phyloP scores from a whole-genome alignment of 1,284 basidiomycete species.

The Amylostereum areolatum region DNA sequence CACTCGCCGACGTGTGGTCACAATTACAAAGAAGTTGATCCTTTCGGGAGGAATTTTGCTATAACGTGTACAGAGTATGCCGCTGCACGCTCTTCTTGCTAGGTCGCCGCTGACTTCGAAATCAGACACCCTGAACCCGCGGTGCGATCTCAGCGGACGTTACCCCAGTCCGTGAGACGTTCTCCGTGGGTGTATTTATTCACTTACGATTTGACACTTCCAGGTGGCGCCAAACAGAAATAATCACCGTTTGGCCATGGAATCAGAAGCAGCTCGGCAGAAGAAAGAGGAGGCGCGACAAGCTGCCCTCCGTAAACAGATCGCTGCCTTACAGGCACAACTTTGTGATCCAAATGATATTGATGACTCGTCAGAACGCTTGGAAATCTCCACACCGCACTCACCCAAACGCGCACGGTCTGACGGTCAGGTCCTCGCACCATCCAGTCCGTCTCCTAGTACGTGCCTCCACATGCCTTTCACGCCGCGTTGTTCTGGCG shows the following conservation, averaged over 20 bases:
- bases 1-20: too few species aligned
- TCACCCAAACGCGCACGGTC: slow-evolving; percentile 48
- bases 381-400: slow-evolving; percentile 6
- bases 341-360: slow-evolving; percentile 26
- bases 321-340: slow-evolving; percentile 35
- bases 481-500: not conserved
- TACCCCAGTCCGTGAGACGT: too few species aligned
- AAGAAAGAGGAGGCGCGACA: slow-evolving; percentile 25
- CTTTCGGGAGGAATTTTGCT: too few species aligned
- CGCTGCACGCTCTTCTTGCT: too few species aligned
- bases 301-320: slow-evolving; percentile 34
- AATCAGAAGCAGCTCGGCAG: slow-evolving; percentile 25
- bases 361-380: slow-evolving; percentile 9
- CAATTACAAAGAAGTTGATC: too few species aligned
- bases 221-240: too few species aligned
- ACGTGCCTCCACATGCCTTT: slow-evolving; percentile 17
- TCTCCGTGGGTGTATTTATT: too few species aligned
- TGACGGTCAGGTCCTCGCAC: slow-evolving; percentile 43
- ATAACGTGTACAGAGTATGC: too few species aligned
- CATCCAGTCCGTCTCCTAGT: slow-evolving; percentile 70
- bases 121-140: too few species aligned
- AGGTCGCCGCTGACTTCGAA: too few species aligned
- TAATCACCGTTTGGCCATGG: slow-evolving; percentile 19
- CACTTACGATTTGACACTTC: too few species aligned
- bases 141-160: too few species aligned